phyloP scores from a whole-genome alignment of 371 early-diverging fungal species.

The Fennellomyces sp. region DNA sequence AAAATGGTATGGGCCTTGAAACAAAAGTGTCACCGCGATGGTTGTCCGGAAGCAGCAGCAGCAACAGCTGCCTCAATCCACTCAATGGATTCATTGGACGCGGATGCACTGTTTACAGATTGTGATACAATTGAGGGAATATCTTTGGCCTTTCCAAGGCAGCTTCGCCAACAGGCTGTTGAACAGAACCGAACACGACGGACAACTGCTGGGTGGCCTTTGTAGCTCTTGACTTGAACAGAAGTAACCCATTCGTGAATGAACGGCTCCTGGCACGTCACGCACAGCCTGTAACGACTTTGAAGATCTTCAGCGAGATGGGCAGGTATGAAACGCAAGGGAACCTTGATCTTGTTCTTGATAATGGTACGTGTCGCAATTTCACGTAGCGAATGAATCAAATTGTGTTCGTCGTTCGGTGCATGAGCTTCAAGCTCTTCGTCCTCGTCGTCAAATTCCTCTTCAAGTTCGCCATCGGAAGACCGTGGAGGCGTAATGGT shows the following conservation, averaged over 20 bases:
- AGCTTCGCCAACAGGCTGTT: conserved; percentile 44
- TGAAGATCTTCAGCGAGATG: conserved; percentile 49
- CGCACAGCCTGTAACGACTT: conserved; percentile 46
- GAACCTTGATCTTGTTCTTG: conserved; percentile 20
- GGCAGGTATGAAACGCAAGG: conserved; percentile 32
- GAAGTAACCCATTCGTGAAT: conserved; percentile 68
- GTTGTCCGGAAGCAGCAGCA: conserved; percentile 2
- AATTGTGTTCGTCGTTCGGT: conserved; percentile 4
- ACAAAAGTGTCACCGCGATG: background rate
- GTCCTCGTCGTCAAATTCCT: background rate
- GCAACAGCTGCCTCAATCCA: conserved; percentile 6
- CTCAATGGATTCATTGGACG: conserved; percentile 1
- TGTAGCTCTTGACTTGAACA: conserved; percentile 61
- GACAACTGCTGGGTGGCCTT: conserved; percentile 64
- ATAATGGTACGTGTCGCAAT: conserved; percentile 35
- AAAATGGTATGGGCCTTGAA: background rate
- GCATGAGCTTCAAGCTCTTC: background rate
- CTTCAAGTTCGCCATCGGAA: background rate
- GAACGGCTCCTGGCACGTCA: conserved; percentile 52
- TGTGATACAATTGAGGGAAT: background rate
- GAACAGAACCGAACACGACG: conserved; percentile 63
- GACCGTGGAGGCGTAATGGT: conserved; percentile 6
- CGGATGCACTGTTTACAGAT: background rate
- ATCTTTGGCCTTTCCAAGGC: conserved; percentile 16
- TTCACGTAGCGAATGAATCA: conserved; percentile 36